Base-by-base conservation (phyloP, 176 grass and related monocot species). In the Hordeum marinum region DNA sequence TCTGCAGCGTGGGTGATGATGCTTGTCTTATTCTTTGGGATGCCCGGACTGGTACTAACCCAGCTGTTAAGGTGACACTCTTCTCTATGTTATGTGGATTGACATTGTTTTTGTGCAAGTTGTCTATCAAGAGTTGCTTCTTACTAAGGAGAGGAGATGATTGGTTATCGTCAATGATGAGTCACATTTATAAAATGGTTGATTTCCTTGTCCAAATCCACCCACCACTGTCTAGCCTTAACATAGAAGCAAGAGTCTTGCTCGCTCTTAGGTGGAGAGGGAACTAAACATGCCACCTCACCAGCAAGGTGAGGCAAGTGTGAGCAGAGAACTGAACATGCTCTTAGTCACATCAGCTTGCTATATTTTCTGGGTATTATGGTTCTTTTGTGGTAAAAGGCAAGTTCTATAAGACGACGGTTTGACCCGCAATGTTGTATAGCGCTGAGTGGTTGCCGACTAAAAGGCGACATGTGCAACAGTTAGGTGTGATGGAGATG, bases 1-100 rank as follows among this genome's bases (percentile, higher is more conserved):
- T 99, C 79, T 99, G 96, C 92, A 99, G 96, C 68, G 93, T 99
- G 21, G 90, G 96, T 57, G 96, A 99, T 79, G 96, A 99, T 92
- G 89, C 90, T 79, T 92, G 93, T 72, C 93, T 99, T 84, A 96
- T 99, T 94, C 84, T 99, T 29, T 99, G 93, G 93, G 96, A 96
- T 91, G 91, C 96, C 57, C 91, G 93, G 80, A 86, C 81, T 91
- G 93, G 96, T 74, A 94, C 84, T 40, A 41, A 35, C 71, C 96
- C 96, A 82, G 84, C 82, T 89, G 91, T 96, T 74, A 99, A 99
- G 93, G 96, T 99, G 64, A 52, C 14, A 15, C 55, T 77, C 55
- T 75, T 36, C 9, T 68, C 55, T 79, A 59, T 72, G 68, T 75
- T 35, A 21, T 68, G 48, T 27, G 7, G n/a, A 72, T 40, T 46